Conservation (phyloP, 2,329 filamentous ascomycete genomes). For the Scedosporium boydii region DNA sequence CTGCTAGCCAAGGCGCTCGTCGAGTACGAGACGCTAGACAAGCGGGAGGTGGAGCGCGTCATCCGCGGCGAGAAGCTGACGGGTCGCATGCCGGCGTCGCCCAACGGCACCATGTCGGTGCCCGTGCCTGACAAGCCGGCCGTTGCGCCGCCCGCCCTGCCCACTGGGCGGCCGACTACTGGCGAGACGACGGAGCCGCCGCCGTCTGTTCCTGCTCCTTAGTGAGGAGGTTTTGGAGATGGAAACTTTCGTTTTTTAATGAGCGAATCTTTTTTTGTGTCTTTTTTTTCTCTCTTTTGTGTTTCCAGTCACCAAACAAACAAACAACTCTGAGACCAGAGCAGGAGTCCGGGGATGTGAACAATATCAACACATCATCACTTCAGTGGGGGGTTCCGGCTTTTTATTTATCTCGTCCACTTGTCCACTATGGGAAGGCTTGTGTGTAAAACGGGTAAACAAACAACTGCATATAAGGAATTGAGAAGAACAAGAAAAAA, state of each 20-base stretch:
- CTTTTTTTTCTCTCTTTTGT: neutral
- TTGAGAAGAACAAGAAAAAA: too few relatives aligned
- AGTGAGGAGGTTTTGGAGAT: neutral
- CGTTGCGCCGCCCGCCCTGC: neutral
- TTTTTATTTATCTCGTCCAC: too few relatives aligned
- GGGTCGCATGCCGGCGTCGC: slow-evolving; percentile 45
- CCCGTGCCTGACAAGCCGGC: neutral
- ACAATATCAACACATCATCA: too few relatives aligned
- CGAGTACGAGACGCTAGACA: slow-evolving; percentile 87
- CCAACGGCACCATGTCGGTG: slow-evolving; percentile 11
- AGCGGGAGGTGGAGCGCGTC: slow-evolving; percentile 83
- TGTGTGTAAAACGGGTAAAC: too few relatives aligned
- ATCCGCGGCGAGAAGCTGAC: slow-evolving; percentile 76
- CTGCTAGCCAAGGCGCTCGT: slow-evolving; percentile 80
- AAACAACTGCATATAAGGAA: too few relatives aligned
- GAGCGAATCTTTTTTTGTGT: neutral
- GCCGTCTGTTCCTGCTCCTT: neutral
- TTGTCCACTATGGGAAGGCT: too few relatives aligned
- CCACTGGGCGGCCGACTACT: neutral
- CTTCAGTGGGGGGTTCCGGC: too few relatives aligned
- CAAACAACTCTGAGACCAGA: too few relatives aligned
- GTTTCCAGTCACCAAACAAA: neutral
- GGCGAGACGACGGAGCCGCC: neutral
- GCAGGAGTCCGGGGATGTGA: too few relatives aligned
- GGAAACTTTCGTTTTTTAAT: neutral